phyloP scores from a whole-genome alignment of 306 rosid genomes.

The Cucumis cinereus region DNA sequence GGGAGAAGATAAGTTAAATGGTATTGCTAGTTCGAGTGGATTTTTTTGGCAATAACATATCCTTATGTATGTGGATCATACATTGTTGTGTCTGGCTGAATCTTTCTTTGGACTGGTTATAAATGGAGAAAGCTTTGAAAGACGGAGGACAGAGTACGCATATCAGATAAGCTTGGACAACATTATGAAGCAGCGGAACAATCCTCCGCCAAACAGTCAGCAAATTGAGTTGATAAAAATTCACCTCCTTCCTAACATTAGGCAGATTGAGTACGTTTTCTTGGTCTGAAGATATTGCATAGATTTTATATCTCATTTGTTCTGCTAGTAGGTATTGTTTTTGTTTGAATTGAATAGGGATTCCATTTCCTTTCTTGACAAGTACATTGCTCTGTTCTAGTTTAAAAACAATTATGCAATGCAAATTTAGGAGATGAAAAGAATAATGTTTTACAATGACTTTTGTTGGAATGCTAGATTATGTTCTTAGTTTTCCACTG shows the following conservation, averaged over 20 bases:
- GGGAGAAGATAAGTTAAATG: conserved; percentile 33
- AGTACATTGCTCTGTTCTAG: too few relatives aligned
- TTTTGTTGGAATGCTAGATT: not conserved
- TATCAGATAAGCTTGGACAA: conserved; percentile 42
- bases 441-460: not conserved
- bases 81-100: conserved; percentile 64
- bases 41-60: conserved; percentile 50
- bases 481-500: too few relatives aligned
- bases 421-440: not conserved
- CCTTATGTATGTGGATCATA: conserved; percentile 86
- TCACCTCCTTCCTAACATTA: conserved; percentile 15
- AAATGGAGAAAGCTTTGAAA: conserved; percentile 74
- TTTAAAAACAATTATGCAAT: too few relatives aligned
- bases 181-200: conserved; percentile 45
- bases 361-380: not conserved
- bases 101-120: conserved; percentile 50
- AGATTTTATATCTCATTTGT: not conserved
- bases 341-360: too few relatives aligned
- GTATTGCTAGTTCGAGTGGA: conserved; percentile 14
- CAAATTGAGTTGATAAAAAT: conserved; percentile 28
- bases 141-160: conserved; percentile 59
- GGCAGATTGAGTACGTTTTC: not conserved
- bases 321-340: not conserved
- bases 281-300: not conserved
- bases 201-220: conserved; percentile 32